Evolutionary conservation across 2,329 filamentous ascomycete species (phyloP), one percentile per base, ranked within the genome.

Genomic region (Colletotrichum sidae): DNA sequence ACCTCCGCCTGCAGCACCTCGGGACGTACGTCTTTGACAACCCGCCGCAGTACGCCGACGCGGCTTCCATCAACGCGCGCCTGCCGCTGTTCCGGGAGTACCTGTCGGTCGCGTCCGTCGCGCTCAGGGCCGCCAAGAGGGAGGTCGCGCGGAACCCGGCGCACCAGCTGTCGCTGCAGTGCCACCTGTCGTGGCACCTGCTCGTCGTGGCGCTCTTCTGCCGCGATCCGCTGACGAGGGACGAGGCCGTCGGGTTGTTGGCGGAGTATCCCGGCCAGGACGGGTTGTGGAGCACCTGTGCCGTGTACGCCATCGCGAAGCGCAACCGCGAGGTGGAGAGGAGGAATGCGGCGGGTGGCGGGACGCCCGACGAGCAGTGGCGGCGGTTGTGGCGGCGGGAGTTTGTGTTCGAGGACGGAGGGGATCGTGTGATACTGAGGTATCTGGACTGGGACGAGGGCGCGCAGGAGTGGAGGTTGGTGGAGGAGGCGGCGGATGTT

Each of bases 401-500:
- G 34, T 77, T 73, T 49, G 44, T 75, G 1, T 77, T 79, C 15
- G 77, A 79, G 44, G 70, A 78, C 8, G 74, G 73, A 1, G 76
- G 76, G 13, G 71, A 74, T 10, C 73, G 71, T 0, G 59, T 76
- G 11, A 13, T 78, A 2, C 70, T 78, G 7, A 72, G 76, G 5
- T 78, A 71, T 13, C 11, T 75, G 10, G 72, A 71, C 1, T 75
- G 69, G 13, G 60, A 74, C 10, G 44, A 57, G 3, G 15, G 55
- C 6, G 74, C 74, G 0, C 75, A 73, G 0, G 50, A 66, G 9
- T 81, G 79, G 79, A 73, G 71, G 38, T 67, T 80, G 13, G 69
- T 81, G 1, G 79, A 81, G 58, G 79, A 81, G 58, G 70, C 69
- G 3, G 77, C 78, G 1, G 71, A 73, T 7, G 74, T 76, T 38